Base-by-base conservation (phyloP, 2,329 filamentous ascomycete genomes). In the Fusarium phyllophilum region DNA sequence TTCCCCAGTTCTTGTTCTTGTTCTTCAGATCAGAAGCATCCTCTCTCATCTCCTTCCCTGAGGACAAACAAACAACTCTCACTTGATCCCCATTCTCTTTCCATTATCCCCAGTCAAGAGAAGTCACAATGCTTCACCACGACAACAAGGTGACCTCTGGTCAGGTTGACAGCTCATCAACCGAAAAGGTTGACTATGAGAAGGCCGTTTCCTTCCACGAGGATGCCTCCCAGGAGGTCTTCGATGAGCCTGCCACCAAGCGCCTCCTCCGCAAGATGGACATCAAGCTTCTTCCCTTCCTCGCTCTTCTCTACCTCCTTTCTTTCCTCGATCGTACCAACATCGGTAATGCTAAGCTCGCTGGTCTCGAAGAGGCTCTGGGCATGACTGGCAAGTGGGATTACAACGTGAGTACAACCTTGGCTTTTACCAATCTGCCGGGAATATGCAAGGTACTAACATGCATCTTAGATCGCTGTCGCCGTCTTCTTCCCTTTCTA, bases 271-370 rank as follows among this genome's bases (percentile, higher is more conserved):
- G 86, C 75, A 88, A 87, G 80, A 82, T 89, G 72, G 86, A 90
- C 78, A 81, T 85, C 82, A 82, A 85, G 76, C 84, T 91, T 29
- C 86, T 91, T 49, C 89, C 89, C 2, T 88, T 90, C 79, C 85
- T 91, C 70, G 86, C 88, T 8, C 77, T 91, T 1, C 84, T 91
- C 24, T 91, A 91, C 71, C 81, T 91, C 5, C 86, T 88, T 18
- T 87, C 86, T 59, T 89, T 89, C 79, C 79, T 83, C 24, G 82
- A 83, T 60, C 79, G 80, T 41, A 78, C 82, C 65, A 83, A 83
- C 70, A 80, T 84, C 48, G 88, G 89, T 24, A 92, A 92, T 78
- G 90, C 90, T 15, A 87, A 85, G 74, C 80, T 92, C 18, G 89
- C 89, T 8, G 88, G 88, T 0, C 81, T 92, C 11, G 78, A 80